Percentiles rank a stretch among this genome's conserved stretches.
phyloP scores from a whole-genome alignment of 1,139 yeast species.

The Meyerozyma sp. region DNA sequence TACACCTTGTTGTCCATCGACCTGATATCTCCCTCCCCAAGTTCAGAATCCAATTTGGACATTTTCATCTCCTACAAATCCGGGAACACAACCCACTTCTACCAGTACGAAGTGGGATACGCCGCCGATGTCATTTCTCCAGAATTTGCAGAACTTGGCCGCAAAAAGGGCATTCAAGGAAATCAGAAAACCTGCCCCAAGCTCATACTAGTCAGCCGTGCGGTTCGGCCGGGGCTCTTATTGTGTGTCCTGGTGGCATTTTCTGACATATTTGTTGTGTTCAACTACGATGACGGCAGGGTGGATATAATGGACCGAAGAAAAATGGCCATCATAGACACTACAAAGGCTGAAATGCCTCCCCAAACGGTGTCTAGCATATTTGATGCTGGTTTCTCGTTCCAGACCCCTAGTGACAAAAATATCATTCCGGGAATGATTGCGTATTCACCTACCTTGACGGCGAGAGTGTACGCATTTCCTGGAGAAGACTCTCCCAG shows the following conservation, averaged over 20 bases:
- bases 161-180: slow-evolving; percentile 16
- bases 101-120: slow-evolving; percentile 31
- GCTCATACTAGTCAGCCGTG: slow-evolving; percentile 7
- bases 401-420: slow-evolving; percentile 26
- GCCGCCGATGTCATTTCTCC: slow-evolving; percentile 21
- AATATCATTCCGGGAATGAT: slow-evolving; percentile 28
- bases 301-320: slow-evolving; percentile 38
- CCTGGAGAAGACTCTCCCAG: slow-evolving; percentile 13
- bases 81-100: slow-evolving; percentile 21
- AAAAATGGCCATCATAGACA: slow-evolving; percentile 19
- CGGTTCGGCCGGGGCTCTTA: slow-evolving; percentile 4
- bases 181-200: neutral
- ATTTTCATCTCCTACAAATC: slow-evolving; percentile 30
- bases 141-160: slow-evolving; percentile 30
- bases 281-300: slow-evolving; percentile 35
- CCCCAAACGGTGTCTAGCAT: slow-evolving; percentile 38
- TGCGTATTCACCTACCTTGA: slow-evolving; percentile 54
- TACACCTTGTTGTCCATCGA: slow-evolving; percentile 24
- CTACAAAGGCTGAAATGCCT: slow-evolving; percentile 7
- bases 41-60: slow-evolving; percentile 29
- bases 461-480: slow-evolving; percentile 41
- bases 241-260: slow-evolving; percentile 15
- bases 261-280: slow-evolving; percentile 19
- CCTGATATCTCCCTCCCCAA: slow-evolving; percentile 38
- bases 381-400: slow-evolving; percentile 51